phyloP scores from a whole-genome alignment of 495 filamentous ascomycete genomes.

The Trichoderma parareesei region DNA sequence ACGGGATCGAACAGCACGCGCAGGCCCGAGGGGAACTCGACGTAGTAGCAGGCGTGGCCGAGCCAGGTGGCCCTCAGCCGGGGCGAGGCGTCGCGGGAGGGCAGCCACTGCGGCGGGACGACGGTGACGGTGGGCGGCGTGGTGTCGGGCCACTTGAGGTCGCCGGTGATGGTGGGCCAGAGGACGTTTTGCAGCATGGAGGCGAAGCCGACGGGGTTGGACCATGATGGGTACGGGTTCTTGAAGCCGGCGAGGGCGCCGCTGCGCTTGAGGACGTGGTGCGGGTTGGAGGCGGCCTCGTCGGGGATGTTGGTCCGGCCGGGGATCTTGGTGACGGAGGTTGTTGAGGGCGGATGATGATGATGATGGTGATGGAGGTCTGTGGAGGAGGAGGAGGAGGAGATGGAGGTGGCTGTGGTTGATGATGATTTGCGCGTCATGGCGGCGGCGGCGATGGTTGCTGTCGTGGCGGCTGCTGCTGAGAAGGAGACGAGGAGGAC shows the following conservation, averaged over 20 bases:
- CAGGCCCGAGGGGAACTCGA: conserved; percentile 83
- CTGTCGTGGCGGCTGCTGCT: not conserved
- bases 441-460: not conserved
- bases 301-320: conserved; percentile 13
- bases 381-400: not conserved
- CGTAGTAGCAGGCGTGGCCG: conserved; percentile 89
- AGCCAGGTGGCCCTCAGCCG: conserved; percentile 88
- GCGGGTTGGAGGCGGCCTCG: conserved; percentile 15
- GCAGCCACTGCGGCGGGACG: conserved; percentile 61
- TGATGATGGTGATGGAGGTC: conserved; percentile 8
- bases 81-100: conserved; percentile 41
- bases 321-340: conserved; percentile 20
- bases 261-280: conserved; percentile 20
- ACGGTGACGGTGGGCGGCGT: conserved; percentile 61
- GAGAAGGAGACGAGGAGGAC: not conserved
- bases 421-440: conserved; percentile 7
- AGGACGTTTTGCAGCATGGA: not conserved
- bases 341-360: conserved; percentile 10
- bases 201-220: not conserved
- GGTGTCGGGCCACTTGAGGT: conserved; percentile 51
- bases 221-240: conserved; percentile 29
- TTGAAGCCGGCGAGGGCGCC: conserved; percentile 28
- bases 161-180: conserved; percentile 46
- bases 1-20: conserved; percentile 94
- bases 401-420: not conserved